Evolutionary conservation across 768 basidiomycete genomes (phyloP), one percentile per base, ranked within the genome.

Genomic region (Rhodotorula kratochvilovae): DNA sequence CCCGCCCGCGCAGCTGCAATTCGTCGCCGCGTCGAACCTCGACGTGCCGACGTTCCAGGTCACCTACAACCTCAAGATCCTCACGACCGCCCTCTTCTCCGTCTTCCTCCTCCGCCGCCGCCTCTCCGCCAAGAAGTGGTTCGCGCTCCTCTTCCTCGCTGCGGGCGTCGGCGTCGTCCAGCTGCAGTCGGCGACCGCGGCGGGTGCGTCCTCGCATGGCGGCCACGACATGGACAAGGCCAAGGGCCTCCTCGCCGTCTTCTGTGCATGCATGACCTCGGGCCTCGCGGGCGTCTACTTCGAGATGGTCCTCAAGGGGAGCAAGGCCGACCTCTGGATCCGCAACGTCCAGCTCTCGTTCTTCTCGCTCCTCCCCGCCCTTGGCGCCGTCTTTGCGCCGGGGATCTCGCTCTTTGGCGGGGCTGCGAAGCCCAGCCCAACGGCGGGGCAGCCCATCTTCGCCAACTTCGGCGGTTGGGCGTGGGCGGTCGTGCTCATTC

Each of bases 261-360:
- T 87, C 13, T 86, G 88, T 23, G 93, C 95, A 0, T 98, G 95
- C 82, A 87, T 95, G 79, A 96, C 94, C 0, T 95, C 92, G 0
- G 95, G 95, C 35, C 86, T 98, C 56, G 94, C 94, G 0, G 94
- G 94, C 12, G 94, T 97, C 36, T 98, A 98, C 82, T 98, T 98
- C 76, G 95, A 98, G 82, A 93, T 95, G 90, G 92, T 93, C 46
- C 83, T 94, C 74, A 98, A 95, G 83, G 88, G 89, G 76, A 90
- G 90, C 5, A 88, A 88, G 76, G 85, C 88, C 7, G 92, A 96
- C 81, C 84, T 98, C 19, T 97, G 95, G 95, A 88, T 95, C 68
- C 90, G 95, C 78, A 98, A 97, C 80, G 89, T 95, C 70, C 95
- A 98, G 80, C 85, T 98, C 25, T 94, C 92, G 33, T 84, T 94